Evolutionary conservation across 768 basidiomycete genomes (phyloP), one percentile per base, ranked within the genome.

Genomic region (Gymnopilus dilepis): DNA sequence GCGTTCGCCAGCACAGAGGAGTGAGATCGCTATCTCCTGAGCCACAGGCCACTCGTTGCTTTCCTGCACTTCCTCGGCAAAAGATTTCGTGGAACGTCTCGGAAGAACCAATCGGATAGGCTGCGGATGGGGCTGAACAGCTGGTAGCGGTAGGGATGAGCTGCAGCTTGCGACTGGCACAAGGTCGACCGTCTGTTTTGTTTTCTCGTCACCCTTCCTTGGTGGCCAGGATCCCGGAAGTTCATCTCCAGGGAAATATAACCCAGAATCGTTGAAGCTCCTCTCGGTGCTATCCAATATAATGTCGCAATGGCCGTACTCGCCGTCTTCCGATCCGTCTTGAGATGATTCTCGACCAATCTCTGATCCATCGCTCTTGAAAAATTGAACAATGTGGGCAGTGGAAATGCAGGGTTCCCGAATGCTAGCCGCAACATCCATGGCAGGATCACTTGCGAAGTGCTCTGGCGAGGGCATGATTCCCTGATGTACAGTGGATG

Each of bases 11-110:
- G 67, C 67, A 31, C 61, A 50, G n/a, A 73, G 62, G 40, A 73
- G 40, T 3, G 70, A 65, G 4, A 73, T 67, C 2, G 66, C 66
- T 28, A 73, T 50, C 33, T 60, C 60, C 56, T 73, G 68, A 22
- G 70, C 72, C 40, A 73, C 56, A 17, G 66, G 56, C 69, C 67
- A 69, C 3, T 30, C 38, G 41, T 17, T 26, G 9, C n/a, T 47
- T 17, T 31, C 31, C 28, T 22, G 21, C 19, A 30, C 12, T 58
- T 22, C 43, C 12, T 56, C 13, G 13, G 33, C 21, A 31, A 22
- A 1, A 15, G 51, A 17, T 12, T 21, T 43, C 15, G 42, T 4
- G 41, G 31, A 38, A 8, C 21, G 51, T 4, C n/a, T 3, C 6
- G 24, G 45, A 11, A 51, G 31, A 17, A 62, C 38, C 34, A 41